Base-by-base conservation (phyloP, 306 rosid genomes). In the Crotalaria pallida region DNA sequence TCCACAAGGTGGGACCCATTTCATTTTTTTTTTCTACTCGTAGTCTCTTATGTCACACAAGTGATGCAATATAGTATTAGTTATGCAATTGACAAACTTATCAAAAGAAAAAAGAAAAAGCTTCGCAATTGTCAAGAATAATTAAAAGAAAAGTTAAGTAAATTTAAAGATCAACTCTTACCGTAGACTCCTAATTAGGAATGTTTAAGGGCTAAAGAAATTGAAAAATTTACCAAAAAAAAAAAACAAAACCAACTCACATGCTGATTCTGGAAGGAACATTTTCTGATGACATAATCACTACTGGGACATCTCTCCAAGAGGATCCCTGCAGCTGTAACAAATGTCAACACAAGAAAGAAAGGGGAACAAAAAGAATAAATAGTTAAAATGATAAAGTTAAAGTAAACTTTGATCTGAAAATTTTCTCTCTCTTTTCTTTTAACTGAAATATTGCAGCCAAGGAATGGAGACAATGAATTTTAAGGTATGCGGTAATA, bases 281-380 rank as follows among this genome's bases (percentile, higher is more conserved):
- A 75, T 94, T 88, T 81, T 94, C 99, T 75, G 99, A 94, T 55
- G 99, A 94, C 97, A 94, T 94, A 45, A 94, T 75, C 69, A 94
- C 95, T 2, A 91, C 99, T 0, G 99, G 99, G 24, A 94, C 88
- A 72, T 94, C 92, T 76, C 89, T 94, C 96, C 97, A 88, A 56
- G 91, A 83, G 71, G 99, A 91, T 94, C 86, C 99, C 97, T 94
- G 80, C 73, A 80, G 50, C 44, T 68, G 52, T 50, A 78, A 55
- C 58, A 74, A 72, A 24, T 44, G 79, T 67, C 72, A 81, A 52
- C 53, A 63, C 6, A 60, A 67, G 69, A 69, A 48, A 64, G 24
- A 66, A 12, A 31, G 13, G 3, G 58, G 29, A 40, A 1, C 13
- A 64, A 60, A 69, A 50, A 48, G 24, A 56, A 60, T 38, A 36